Evolutionary conservation across 371 early-diverging fungal species (phyloP).

Genomic region (Blastocladiella emersonii): DNA sequence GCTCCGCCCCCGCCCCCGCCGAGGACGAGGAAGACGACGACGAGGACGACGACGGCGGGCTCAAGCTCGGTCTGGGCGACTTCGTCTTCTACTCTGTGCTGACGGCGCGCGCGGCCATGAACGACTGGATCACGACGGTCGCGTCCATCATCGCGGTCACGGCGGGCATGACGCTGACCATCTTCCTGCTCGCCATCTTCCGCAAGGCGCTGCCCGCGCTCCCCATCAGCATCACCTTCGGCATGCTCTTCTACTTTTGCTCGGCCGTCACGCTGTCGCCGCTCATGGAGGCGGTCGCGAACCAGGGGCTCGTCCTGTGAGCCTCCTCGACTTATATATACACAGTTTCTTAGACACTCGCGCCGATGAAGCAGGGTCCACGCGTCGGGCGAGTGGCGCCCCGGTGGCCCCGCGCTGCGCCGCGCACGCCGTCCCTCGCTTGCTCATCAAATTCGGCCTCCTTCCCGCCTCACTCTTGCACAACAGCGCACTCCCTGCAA

Average conservation of each 20-base stretch:
- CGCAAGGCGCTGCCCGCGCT: constrained; percentile 73
- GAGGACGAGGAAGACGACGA: constrained; percentile 14
- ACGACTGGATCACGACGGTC: constrained; percentile 76
- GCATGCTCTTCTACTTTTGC: constrained; percentile 63
- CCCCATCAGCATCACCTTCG: constrained; percentile 77
- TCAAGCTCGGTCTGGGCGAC: constrained; percentile 76
- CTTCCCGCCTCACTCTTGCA: too few species aligned
- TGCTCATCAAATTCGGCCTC: too few species aligned
- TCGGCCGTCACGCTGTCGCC: neutral
- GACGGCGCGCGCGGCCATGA: constrained; percentile 59
- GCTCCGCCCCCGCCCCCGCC: neutral
- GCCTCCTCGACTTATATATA: too few species aligned
- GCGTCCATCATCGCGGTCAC: constrained; percentile 63
- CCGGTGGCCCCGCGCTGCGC: too few species aligned
- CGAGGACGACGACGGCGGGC: constrained; percentile 24
- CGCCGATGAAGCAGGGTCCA: too few species aligned
- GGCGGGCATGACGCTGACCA: constrained; percentile 70
- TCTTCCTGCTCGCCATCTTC: constrained; percentile 65
- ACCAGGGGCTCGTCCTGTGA: neutral
- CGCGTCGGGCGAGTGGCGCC: too few species aligned
- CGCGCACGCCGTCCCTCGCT: too few species aligned
- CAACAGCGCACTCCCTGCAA: too few species aligned
- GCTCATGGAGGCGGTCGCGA: neutral
- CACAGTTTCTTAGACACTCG: too few species aligned
- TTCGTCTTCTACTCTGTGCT: constrained; percentile 82